A percentile compares a stretch with the other conserved stretches of the same genome.
phyloP scores from a whole-genome alignment of 2,329 filamentous ascomycete species.

The Penicillium thymicola region DNA sequence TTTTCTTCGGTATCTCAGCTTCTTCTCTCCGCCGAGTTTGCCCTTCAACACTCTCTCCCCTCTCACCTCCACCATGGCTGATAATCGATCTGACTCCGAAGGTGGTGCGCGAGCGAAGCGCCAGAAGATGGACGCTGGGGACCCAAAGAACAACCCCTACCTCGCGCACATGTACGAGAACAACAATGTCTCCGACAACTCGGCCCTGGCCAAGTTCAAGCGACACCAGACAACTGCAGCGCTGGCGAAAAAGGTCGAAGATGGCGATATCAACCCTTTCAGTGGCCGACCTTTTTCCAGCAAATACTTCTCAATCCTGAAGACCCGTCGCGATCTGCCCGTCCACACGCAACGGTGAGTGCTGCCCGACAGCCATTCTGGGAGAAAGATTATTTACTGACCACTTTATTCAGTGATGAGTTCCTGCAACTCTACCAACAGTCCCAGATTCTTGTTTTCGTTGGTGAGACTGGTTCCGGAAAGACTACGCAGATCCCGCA shows the following conservation, averaged over 20 bases:
- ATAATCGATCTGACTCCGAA: slow-evolving; percentile 54
- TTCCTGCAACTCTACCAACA: slow-evolving; percentile 91
- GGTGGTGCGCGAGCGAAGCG: slow-evolving; percentile 53
- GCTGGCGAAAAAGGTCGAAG: slow-evolving; percentile 70
- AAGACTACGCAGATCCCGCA: slow-evolving; percentile 99
- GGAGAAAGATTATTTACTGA: slow-evolving; percentile 4
- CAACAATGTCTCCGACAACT: slow-evolving; percentile 37
- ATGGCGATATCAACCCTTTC: slow-evolving; percentile 81
- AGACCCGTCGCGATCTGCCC: slow-evolving; percentile 77
- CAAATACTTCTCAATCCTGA: slow-evolving; percentile 86
- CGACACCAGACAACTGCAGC: slow-evolving; percentile 77
- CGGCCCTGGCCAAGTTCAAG: slow-evolving; percentile 63
- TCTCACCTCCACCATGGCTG: slow-evolving; percentile 48
- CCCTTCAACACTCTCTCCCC: slow-evolving; percentile 11
- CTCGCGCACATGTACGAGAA: slow-evolving; percentile 76
- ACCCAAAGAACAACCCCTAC: slow-evolving; percentile 72
- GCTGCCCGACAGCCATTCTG: neutral
- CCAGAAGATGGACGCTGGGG: slow-evolving; percentile 50
- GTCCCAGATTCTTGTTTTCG: slow-evolving; percentile 94
- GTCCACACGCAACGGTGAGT: slow-evolving; percentile 82
- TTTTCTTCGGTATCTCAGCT: slow-evolving; percentile 15
- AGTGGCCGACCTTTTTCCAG: slow-evolving; percentile 72
- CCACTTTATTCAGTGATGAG: slow-evolving; percentile 61
- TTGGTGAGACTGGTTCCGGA: slow-evolving; percentile 97
- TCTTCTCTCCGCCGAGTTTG: slow-evolving; percentile 13